Base-by-base conservation (phyloP, 2,329 filamentous ascomycete species). In the Lojkania enalia region DNA sequence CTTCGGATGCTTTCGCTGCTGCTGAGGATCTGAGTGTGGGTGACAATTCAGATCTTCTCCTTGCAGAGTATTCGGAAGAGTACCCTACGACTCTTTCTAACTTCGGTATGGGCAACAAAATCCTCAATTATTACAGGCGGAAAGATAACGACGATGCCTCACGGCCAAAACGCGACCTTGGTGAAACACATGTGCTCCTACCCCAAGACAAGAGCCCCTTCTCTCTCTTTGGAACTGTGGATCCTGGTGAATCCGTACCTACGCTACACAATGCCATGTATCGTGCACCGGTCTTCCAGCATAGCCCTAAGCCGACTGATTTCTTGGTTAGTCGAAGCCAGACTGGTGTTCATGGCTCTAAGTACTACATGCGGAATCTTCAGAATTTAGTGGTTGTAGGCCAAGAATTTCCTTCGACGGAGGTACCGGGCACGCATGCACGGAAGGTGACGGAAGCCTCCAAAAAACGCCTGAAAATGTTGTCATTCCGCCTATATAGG, bases 121-220 rank as follows among this genome's bases (percentile, higher is more conserved):
- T 99, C 46, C 90, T 97, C 75, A 97, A 99, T 70, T 99, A 97
- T 71, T 96, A 96, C 66, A 87, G 90, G 29, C 84, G 91, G 47
- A 90, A 90, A 61, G 87, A 90, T 38, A 64, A 63, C 64, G 88
- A 95, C 35, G 88, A 94, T 49, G 82, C 84, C 37, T 79, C 82
- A 40, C 80, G 88, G 1, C 87, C 89, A 1, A 95, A 90, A 74
- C 70, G 79, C 48, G 90, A 95, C 3, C 81, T 99, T 50, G 94
- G 94, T 46, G 94, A 99, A 71, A 88, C 88, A 2, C 86, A 87
- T 36, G 85, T 96, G 12, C 78, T 99, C 23, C 79, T 96, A 21
- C 90, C 90, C 1, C 91, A 99, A 66, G 94, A 99, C 70, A 89
- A 92, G 62, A 97, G 92, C 35, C 94, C 94, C 0, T 99, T 99